A percentile compares a stretch with the other conserved stretches of the same genome.
Conservation (phyloP, 257 asterid genomes). For the Primulina huaijiensis region DNA sequence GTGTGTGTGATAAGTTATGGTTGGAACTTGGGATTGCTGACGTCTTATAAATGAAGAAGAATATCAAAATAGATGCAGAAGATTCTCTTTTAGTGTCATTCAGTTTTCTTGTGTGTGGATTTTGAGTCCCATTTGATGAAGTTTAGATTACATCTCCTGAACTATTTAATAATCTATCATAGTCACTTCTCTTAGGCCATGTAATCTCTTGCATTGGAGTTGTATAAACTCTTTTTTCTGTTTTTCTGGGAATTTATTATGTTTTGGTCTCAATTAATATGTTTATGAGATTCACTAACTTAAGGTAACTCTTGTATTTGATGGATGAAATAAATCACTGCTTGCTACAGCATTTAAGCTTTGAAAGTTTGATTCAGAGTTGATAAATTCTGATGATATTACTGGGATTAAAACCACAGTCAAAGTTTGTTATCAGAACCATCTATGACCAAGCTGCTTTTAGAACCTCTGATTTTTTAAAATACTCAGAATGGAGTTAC, state of each 20-base stretch:
- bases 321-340: not conserved
- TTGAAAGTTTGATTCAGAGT: too few species aligned
- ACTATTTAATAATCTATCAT: not conserved
- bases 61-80: slow-evolving; percentile 29
- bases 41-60: slow-evolving; percentile 30
- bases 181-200: slow-evolving; percentile 20
- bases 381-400: not conserved
- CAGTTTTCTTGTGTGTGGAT: slow-evolving; percentile 34
- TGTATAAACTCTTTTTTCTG: not conserved
- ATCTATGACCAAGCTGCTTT: slow-evolving; percentile 46
- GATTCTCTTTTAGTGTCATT: slow-evolving; percentile 32
- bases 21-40: slow-evolving; percentile 21
- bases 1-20: slow-evolving; percentile 19
- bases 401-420: not conserved
- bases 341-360: not conserved
- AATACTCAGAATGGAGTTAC: slow-evolving; percentile 27
- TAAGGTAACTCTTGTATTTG: not conserved
- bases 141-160: slow-evolving; percentile 42
- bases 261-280: not conserved
- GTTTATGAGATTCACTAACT: not conserved
- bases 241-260: too few species aligned
- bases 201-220: slow-evolving; percentile 14
- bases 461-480: not conserved
- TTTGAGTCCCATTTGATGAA: slow-evolving; percentile 34
- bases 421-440: slow-evolving; percentile 30